Conservation (phyloP, 805 yeast species). For the Lachancea quebecensis region DNA sequence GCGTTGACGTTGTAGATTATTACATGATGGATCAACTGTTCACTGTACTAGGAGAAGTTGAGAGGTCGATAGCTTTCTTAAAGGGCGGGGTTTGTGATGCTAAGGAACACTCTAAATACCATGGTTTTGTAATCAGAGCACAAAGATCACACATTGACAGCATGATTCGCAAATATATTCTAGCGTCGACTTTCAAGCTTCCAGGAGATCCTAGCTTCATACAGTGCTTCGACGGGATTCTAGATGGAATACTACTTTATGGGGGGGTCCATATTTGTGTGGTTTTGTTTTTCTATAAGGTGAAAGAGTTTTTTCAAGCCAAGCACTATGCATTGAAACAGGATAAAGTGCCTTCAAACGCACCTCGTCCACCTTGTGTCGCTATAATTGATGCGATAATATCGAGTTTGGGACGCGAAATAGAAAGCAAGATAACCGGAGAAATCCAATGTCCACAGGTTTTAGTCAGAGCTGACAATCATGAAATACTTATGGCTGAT, state of each 20-base stretch:
- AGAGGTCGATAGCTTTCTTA: conserved; percentile 13
- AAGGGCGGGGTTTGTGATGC: conserved; percentile 14
- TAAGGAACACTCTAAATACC: conserved; percentile 6
- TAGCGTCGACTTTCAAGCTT: conserved; percentile 29
- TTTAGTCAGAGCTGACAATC: not conserved
- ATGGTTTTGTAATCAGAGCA: conserved; percentile 10
- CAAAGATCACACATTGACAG: conserved; percentile 22
- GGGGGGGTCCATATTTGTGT: conserved; percentile 40
- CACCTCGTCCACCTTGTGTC: conserved; percentile 7
- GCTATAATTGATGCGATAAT: conserved; percentile 8
- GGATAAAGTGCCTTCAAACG: not conserved
- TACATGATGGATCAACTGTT: conserved; percentile 13
- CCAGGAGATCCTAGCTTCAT: conserved; percentile 35
- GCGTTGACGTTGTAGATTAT: conserved; percentile 9
- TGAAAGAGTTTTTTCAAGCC: conserved; percentile 24
- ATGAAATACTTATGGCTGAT: conserved; percentile 4
- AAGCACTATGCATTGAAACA: not conserved
- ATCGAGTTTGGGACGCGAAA: conserved; percentile 8
- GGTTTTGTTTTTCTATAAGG: conserved; percentile 37
- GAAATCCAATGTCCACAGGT: conserved; percentile 9
- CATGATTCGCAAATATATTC: conserved; percentile 35
- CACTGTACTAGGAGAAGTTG: conserved; percentile 15
- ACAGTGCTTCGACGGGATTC: conserved; percentile 33
- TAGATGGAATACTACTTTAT: conserved; percentile 38
- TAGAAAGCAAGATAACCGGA: not conserved